Evolutionary conservation across 306 rosid genomes (phyloP).

Genomic region (Trichosanthes cucumerina): DNA sequence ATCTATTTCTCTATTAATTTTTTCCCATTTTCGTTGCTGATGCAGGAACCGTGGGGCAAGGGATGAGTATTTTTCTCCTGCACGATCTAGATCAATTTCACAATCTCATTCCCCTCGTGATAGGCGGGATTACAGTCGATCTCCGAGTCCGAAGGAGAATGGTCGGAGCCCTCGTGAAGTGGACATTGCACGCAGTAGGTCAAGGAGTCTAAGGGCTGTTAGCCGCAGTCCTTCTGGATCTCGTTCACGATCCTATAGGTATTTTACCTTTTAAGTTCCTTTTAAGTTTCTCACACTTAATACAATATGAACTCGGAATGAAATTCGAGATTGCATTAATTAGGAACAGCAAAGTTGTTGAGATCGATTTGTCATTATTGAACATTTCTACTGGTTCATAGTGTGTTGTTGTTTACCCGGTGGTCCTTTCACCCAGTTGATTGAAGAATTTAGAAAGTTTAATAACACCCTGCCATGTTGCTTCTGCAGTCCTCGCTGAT

Average conservation of each 20-base stretch:
- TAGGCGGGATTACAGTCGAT: constrained; percentile 36
- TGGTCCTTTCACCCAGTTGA: not conserved
- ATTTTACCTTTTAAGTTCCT: constrained; percentile 3
- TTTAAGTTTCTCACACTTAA: not conserved
- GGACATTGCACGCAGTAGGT: constrained; percentile 36
- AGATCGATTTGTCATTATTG: not conserved
- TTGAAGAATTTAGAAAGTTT: not conserved
- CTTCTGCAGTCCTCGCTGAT: constrained; percentile 7
- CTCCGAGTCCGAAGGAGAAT: constrained; percentile 47
- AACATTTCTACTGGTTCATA: not conserved
- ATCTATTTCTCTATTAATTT: not conserved
- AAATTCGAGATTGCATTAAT: not conserved
- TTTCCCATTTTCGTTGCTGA: constrained; percentile 4
- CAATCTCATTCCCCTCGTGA: constrained; percentile 46
- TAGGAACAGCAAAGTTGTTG: not conserved
- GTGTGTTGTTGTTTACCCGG: not conserved
- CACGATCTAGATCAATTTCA: constrained; percentile 65
- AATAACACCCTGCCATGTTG: not conserved
- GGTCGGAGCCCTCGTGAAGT: constrained; percentile 35
- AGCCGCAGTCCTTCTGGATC: constrained; percentile 47
- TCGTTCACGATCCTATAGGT: constrained; percentile 65
- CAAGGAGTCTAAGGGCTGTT: constrained; percentile 43
- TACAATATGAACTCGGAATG: not conserved
- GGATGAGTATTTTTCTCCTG: constrained; percentile 50
- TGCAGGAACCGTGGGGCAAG: constrained; percentile 51